These are phyloP conservation scores for Penicillium maclennaniae DNA, from an alignment of 495 filamentous ascomycete species.

Conservation along the genomic window DNA sequence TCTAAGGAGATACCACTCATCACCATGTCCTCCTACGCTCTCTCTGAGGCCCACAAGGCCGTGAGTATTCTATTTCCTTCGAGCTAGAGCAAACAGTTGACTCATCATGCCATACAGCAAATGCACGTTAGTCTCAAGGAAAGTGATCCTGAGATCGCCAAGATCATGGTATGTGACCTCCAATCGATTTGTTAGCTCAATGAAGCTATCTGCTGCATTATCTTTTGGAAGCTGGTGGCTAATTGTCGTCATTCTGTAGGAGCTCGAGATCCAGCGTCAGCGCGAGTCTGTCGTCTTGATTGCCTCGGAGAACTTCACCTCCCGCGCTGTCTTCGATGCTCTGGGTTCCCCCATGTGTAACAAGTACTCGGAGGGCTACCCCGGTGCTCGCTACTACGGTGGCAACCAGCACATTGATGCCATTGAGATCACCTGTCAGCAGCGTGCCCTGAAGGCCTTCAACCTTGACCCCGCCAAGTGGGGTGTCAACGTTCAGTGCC, in stretches of 20 bases:
- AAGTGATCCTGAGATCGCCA: slow-evolving; percentile 83
- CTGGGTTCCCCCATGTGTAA: slow-evolving; percentile 99
- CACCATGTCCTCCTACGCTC: slow-evolving; percentile 70
- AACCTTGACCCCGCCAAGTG: slow-evolving; percentile 80
- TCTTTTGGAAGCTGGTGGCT: background rate
- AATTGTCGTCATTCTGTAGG: slow-evolving; percentile 48
- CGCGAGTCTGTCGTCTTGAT: slow-evolving; percentile 98
- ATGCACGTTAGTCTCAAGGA: slow-evolving; percentile 84
- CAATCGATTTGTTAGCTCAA: background rate
- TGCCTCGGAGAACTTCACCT: slow-evolving; percentile 99
- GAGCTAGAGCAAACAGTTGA: slow-evolving; percentile 38
- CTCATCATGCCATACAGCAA: slow-evolving; percentile 58
- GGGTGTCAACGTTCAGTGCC: slow-evolving; percentile 98
- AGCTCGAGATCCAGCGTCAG: slow-evolving; percentile 93
- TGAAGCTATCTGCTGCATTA: background rate
- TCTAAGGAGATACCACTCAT: slow-evolving; percentile 18
- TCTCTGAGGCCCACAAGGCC: slow-evolving; percentile 82
- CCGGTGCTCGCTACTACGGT: slow-evolving; percentile 97
- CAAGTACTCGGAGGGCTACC: slow-evolving; percentile 99
- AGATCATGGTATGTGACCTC: slow-evolving; percentile 84
- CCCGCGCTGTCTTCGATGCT: slow-evolving; percentile 92
- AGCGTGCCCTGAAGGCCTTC: slow-evolving; percentile 90
- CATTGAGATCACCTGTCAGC: slow-evolving; percentile 94
- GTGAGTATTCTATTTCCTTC: slow-evolving; percentile 49
- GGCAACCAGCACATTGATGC: slow-evolving; percentile 98